Evolutionary conservation across 106 monocot genomes (phyloP).

Genomic region (Dendrobium catenatum): DNA sequence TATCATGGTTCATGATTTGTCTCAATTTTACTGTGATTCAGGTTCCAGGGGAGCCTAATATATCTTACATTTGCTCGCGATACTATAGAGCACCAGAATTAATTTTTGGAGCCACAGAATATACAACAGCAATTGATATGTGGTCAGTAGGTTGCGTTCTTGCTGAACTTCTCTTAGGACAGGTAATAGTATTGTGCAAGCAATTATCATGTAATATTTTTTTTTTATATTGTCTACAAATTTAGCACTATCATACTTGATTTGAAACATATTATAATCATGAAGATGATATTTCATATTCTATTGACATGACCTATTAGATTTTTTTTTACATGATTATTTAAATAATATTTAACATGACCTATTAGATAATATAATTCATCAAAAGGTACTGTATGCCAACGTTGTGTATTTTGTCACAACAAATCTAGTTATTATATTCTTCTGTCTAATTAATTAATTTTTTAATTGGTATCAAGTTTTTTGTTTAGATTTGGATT

Average conservation of each 20-base stretch:
- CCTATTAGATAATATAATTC: not conserved
- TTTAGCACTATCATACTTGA: not conserved
- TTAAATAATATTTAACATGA: no score
- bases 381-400: not conserved
- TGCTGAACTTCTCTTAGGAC: slow-evolving; percentile 28
- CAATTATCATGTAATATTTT: not conserved
- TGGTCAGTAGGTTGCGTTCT: slow-evolving; percentile 34
- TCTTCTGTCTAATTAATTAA: not conserved
- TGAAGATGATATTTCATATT: not conserved
- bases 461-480: not conserved
- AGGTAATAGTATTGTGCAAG: slow-evolving; percentile 7
- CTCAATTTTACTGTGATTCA: slow-evolving; percentile 15
- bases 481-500: not conserved
- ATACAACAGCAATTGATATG: slow-evolving; percentile 27
- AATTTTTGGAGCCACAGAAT: slow-evolving; percentile 52
- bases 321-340: not conserved
- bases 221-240: not conserved
- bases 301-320: not conserved
- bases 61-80: slow-evolving; percentile 89
- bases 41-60: slow-evolving; percentile 88
- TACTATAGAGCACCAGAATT: slow-evolving; percentile 90
- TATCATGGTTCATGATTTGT: not conserved
- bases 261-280: not conserved
- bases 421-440: not conserved
- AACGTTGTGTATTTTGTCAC: not conserved